A percentile compares a stretch with the other conserved stretches of the same genome.
These are phyloP conservation scores for Zelonia costaricensis DNA, from an alignment of 208 protist species.

Conservation along the genomic window DNA sequence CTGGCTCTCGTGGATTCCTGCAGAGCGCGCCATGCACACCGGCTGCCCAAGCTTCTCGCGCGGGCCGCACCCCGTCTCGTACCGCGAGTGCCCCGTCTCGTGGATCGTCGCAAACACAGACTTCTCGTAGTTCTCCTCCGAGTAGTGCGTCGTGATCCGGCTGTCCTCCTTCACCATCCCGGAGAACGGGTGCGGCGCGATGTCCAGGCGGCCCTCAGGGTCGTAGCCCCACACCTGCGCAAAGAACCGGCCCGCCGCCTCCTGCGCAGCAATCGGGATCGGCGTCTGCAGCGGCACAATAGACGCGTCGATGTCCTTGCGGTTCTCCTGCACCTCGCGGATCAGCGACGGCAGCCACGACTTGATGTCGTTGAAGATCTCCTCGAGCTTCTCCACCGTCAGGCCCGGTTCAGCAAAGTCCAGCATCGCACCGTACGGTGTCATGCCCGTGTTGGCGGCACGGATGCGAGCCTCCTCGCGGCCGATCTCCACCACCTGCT, in stretches of 20 bases:
- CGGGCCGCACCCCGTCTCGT: slow-evolving; percentile 75
- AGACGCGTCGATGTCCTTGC: slow-evolving; percentile 25
- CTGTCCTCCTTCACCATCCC: slow-evolving; percentile 71
- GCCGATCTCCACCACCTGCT: slow-evolving; percentile 59
- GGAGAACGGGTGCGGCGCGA: slow-evolving; percentile 86
- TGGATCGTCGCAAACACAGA: slow-evolving; percentile 72
- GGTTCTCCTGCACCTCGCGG: slow-evolving; percentile 51
- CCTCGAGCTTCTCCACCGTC: slow-evolving; percentile 44
- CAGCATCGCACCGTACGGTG: slow-evolving; percentile 66
- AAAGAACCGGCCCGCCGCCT: slow-evolving; percentile 33
- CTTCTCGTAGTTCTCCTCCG: slow-evolving; percentile 40
- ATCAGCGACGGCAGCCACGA: slow-evolving; percentile 71
- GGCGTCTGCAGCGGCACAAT: slow-evolving; percentile 38
- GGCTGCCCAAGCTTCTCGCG: slow-evolving; percentile 47
- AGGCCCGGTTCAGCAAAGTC: slow-evolving; percentile 71
- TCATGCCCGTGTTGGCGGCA: slow-evolving; percentile 32
- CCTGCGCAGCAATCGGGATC: slow-evolving; percentile 47
- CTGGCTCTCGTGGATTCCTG: slow-evolving; percentile 85
- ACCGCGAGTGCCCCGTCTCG: slow-evolving; percentile 83
- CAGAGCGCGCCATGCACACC: slow-evolving; percentile 50
- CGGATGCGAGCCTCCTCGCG: slow-evolving; percentile 57
- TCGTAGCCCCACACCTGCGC: slow-evolving; percentile 74
- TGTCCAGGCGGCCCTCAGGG: slow-evolving; percentile 80
- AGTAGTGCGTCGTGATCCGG: slow-evolving; percentile 81
- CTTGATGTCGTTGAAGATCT: slow-evolving; percentile 68